Conservation (phyloP, 305 asterid genomes). For the Fraxinus latifolia region DNA sequence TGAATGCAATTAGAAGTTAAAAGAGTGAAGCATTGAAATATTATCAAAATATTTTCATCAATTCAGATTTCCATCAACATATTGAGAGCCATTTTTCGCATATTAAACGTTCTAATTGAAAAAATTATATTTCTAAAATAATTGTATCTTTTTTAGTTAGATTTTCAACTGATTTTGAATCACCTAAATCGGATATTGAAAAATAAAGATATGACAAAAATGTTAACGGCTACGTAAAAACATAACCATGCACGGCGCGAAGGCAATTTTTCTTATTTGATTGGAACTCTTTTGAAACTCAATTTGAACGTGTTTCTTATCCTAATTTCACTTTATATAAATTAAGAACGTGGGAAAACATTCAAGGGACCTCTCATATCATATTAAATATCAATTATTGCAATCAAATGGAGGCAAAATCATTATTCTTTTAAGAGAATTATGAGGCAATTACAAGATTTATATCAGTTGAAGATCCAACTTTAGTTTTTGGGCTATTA, state of each 20-base stretch:
- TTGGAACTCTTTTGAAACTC: background rate
- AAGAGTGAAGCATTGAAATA: background rate
- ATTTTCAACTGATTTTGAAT: background rate
- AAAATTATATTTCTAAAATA: too few species aligned
- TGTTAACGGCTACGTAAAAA: background rate
- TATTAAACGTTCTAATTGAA: background rate
- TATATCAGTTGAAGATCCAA: background rate
- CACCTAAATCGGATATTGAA: background rate
- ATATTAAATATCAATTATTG: background rate
- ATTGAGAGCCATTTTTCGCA: background rate
- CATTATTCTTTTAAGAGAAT: background rate
- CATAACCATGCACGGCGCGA: background rate
- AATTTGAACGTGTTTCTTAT: too few species aligned
- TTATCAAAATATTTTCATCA: background rate
- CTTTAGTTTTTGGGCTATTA: background rate
- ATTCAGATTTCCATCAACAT: too few species aligned
- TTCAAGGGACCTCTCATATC: background rate
- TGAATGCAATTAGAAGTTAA: background rate
- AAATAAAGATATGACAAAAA: background rate
- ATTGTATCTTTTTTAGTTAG: background rate
- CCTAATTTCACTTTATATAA: background rate
- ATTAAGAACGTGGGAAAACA: background rate
- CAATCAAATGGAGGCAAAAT: background rate
- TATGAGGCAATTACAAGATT: background rate
- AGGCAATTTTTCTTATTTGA: background rate